These are phyloP conservation scores for Scleromitrula shiraiana DNA, from an alignment of 2,329 filamentous ascomycete genomes.

Conservation along the genomic window DNA sequence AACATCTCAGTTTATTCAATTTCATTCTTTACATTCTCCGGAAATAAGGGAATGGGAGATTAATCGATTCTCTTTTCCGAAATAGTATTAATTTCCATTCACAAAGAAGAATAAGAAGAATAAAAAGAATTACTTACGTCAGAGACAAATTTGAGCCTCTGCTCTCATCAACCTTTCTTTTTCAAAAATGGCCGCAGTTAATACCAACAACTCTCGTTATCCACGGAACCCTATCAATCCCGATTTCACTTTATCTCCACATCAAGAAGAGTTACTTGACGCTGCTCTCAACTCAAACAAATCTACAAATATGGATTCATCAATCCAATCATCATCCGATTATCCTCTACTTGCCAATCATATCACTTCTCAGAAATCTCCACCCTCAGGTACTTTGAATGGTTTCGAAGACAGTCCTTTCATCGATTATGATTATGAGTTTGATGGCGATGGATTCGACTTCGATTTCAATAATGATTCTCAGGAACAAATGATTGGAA, in stretches of 20 bases:
- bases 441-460: slow-evolving; percentile 69
- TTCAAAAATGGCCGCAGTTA: slow-evolving; percentile 1
- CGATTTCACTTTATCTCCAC: slow-evolving; percentile 64
- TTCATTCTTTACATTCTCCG: too few species aligned
- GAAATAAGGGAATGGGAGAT: background rate
- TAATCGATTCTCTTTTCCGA: background rate
- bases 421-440: slow-evolving; percentile 73
- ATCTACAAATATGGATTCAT: slow-evolving; percentile 14
- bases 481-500: slow-evolving; percentile 65
- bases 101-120: background rate
- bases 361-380: slow-evolving; percentile 35
- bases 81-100: background rate
- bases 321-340: slow-evolving; percentile 31
- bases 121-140: background rate
- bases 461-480: slow-evolving; percentile 42
- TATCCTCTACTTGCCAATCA: too few species aligned
- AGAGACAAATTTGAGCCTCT: background rate
- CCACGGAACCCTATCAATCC: slow-evolving; percentile 29
- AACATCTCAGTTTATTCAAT: background rate
- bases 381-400: slow-evolving; percentile 39
- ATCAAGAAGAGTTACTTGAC: slow-evolving; percentile 69
- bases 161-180: background rate
- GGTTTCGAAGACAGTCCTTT: slow-evolving; percentile 70
- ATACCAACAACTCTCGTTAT: background rate
- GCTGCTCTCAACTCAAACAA: slow-evolving; percentile 67